Base-by-base conservation (phyloP, 257 asterid species). In the Primulina huaijiensis region DNA sequence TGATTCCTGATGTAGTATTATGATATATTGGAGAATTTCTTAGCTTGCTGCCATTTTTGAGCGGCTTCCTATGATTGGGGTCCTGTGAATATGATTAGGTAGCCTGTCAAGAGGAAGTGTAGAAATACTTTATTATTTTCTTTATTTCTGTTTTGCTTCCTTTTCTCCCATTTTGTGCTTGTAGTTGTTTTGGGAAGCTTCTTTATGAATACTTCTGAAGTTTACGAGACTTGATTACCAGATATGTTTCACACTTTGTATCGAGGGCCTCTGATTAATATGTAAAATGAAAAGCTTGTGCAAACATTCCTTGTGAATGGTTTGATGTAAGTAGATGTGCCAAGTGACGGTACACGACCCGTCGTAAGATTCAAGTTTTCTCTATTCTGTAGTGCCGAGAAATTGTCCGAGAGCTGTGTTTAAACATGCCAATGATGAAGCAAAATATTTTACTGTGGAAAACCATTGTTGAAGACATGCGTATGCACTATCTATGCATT, bases 41-140 rank as follows among this genome's bases (percentile, higher is more conserved):
- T 37, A 74, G 76, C 68, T 79, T 38, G 73, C 80, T 76, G 78
- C 78, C 76, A 73, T 76, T 84, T 76, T 82, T 77, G 71, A 60
- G 74, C 86, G 63, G 76, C 86, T 83, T 79, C 78, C 78, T 53
- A 60, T 74, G 79, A 77, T 82, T 56, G 67, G 69, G 67, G 75
- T 73, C 72, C 63, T 85, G 96, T 89, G 74, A 40, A 81, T 87
- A 82, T 79, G 68, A 67, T 78, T 57, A 68, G 79, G 68, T 75
- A 67, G 75, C 72, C 71, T 70, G 71, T 73, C 74, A 71, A 68
- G 80, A 73, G 84, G 88, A 77, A 83, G 79, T 75, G 78, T 67
- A 80, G 62, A 64, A 66, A 77, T 73, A 74, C 70, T 55, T 60
- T 37, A 33, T 60, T 6, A 14, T 37, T 60, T 65, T 17, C 43